Base-by-base conservation (phyloP, 306 rosid genomes). In the Vicia villosa region DNA sequence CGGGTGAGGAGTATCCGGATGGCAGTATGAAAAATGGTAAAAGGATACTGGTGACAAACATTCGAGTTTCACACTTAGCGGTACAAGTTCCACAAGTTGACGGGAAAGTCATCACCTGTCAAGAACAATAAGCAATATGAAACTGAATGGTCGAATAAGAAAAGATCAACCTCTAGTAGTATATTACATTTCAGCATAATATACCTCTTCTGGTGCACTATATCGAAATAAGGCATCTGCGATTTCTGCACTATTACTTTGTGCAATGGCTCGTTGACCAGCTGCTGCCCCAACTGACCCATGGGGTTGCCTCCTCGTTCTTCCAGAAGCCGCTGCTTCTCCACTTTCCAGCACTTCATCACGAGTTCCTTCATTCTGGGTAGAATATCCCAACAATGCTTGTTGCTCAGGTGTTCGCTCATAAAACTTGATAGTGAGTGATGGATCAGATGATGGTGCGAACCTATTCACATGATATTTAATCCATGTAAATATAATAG, bases 71-170 rank as follows among this genome's bases (percentile, higher is more conserved):
- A 3, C 97, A 94, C 22, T 8, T 69, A 10, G 84, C 6, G 9
- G 83, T 79, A 83, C 99, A 94, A 54, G 79, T 70, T 65, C 99
- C 96, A 66, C 99, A 94, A 36, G 99, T 87, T 50, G 99, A 84
- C 49, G 99, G 99, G 78, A 94, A 94, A 72, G 99, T 91, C 97
- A 90, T 94, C 81, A 94, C 99, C 99, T 94, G 83, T 24, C 80
- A 78, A 28, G 61, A 66, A 73, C 50, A 81, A 63, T 67, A 36
- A 30, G 17, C 22, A 69, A 73, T n/a, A 42, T 42, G 66, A 45
- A 21, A 56, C 12, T 43, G 40, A 70, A 59, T 13, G 19, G 16
- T 67, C 45, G 51, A 52, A 30, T 43, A 54, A 57, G 47, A 74
- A 81, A 6, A 54, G 12, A 22, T 8, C 37, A 22, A 22, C 40